A percentile compares a stretch with the other conserved stretches of the same genome.
Evolutionary conservation across 352 stramenopile species (phyloP).

Genomic region (Chrysophaeum taylorii): DNA sequence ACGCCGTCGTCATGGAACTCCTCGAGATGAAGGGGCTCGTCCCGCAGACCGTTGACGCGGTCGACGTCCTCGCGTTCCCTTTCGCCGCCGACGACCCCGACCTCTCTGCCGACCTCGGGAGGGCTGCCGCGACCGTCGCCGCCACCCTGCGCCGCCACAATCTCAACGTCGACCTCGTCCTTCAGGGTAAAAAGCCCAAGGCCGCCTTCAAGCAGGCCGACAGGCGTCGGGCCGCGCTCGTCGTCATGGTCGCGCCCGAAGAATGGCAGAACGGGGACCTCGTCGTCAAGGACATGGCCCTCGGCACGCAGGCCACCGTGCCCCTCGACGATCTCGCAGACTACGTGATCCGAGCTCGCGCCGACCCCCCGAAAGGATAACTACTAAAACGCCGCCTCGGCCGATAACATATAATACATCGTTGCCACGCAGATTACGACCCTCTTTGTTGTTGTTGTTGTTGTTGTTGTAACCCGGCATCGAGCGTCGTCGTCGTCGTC

Average conservation of each 20-base stretch:
- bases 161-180: slow-evolving; percentile 57
- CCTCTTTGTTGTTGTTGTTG: no score
- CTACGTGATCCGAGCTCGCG: no score
- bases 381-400: no score
- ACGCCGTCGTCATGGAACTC: slow-evolving; percentile 72
- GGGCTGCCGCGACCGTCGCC: slow-evolving; percentile 41
- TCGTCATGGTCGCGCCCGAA: slow-evolving; percentile 44
- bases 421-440: no score
- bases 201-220: slow-evolving; percentile 61
- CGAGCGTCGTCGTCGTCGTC: no score
- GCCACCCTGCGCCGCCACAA: slow-evolving; percentile 42
- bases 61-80: slow-evolving; percentile 10
- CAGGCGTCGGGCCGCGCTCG: slow-evolving; percentile 46
- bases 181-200: slow-evolving; percentile 62
- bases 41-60: slow-evolving; percentile 40
- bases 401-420: no score
- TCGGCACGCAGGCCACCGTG: slow-evolving; percentile 35
- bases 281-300: slow-evolving; percentile 29
- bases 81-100: slow-evolving; percentile 53
- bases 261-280: slow-evolving; percentile 50
- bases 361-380: no score
- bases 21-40: slow-evolving; percentile 58
- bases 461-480: no score
- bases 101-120: slow-evolving; percentile 43
- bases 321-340: slow-evolving; percentile 39